Percentiles rank a stretch among this genome's conserved stretches.
These are phyloP conservation scores for Aspergillus niger DNA, from an alignment of 2,329 filamentous ascomycete genomes.

Conservation along the genomic window DNA sequence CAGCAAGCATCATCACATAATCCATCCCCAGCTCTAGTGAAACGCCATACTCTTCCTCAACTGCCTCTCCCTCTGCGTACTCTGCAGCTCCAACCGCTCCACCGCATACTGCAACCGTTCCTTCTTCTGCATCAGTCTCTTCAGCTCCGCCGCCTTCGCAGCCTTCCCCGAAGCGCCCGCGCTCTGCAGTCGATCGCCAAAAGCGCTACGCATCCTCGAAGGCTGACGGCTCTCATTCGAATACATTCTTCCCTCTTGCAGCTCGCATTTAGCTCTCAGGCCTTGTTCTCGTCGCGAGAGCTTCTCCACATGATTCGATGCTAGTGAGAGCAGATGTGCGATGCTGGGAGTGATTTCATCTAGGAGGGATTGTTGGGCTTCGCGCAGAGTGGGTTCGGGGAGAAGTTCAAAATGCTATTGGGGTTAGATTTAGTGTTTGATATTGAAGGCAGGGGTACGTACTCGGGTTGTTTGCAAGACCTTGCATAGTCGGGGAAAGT, in stretches of 20 bases:
- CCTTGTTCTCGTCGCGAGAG: constrained; percentile 80
- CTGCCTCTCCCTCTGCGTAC: constrained; percentile 73
- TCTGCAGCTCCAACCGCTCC: constrained; percentile 80
- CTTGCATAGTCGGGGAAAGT: constrained; percentile 64
- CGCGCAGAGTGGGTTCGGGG: constrained; percentile 76
- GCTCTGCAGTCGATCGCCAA: constrained; percentile 24
- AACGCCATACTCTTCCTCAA: constrained; percentile 72
- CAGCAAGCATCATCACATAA: neutral
- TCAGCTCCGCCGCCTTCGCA: constrained; percentile 60
- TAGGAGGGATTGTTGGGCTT: constrained; percentile 80
- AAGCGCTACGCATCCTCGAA: constrained; percentile 23
- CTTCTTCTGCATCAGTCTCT: constrained; percentile 75
- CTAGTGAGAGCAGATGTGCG: constrained; percentile 73
- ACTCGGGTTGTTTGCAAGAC: constrained; percentile 65
- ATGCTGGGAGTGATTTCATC: constrained; percentile 91
- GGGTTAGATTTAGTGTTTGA: constrained; percentile 5
- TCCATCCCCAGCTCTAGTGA: constrained; percentile 28
- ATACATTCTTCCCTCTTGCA: constrained; percentile 73
- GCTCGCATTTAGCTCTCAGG: constrained; percentile 76
- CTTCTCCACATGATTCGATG: constrained; percentile 80
- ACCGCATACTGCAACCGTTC: constrained; percentile 85
- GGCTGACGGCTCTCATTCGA: constrained; percentile 41
- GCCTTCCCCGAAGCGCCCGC: constrained; percentile 27
- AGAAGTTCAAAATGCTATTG: constrained; percentile 87
- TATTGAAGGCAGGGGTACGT: constrained; percentile 27